Conservation (phyloP, 345 rosid species). For the Dovyalis caffra region DNA sequence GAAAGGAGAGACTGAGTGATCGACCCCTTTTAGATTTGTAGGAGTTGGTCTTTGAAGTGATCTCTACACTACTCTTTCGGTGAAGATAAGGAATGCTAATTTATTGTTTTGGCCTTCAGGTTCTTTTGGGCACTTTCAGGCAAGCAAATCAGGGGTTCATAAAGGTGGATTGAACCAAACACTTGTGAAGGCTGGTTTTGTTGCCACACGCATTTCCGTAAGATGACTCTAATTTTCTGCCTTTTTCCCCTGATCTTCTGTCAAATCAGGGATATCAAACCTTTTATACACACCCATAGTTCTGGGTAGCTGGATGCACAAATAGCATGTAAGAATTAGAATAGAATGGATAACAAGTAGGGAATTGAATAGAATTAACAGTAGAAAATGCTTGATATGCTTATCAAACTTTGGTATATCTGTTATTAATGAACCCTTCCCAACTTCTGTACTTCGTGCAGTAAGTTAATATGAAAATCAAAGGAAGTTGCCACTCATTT, state of each 20-base stretch:
- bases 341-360: no score
- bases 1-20: neutral
- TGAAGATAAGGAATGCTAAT: neutral
- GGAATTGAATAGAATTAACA: neutral
- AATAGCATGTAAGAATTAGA: no score
- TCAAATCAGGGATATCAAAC: no score
- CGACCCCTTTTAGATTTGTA: neutral
- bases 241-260: no score
- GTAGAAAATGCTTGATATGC: neutral
- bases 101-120: conserved; percentile 41
- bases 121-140: conserved; percentile 98
- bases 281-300: no score
- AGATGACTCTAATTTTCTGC: conserved; percentile 12
- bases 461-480: no score
- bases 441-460: neutral
- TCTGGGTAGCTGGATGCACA: no score
- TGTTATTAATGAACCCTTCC: neutral
- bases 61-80: neutral
- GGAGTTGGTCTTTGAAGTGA: neutral
- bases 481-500: no score
- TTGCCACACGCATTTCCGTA: conserved; percentile 91
- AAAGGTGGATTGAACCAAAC: conserved; percentile 76
- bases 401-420: neutral
- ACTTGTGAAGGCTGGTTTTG: conserved; percentile 87
- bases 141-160: conserved; percentile 91